These are phyloP conservation scores for Fusarium clavum DNA, from an alignment of 2,329 filamentous ascomycete genomes.

Conservation along the genomic window DNA sequence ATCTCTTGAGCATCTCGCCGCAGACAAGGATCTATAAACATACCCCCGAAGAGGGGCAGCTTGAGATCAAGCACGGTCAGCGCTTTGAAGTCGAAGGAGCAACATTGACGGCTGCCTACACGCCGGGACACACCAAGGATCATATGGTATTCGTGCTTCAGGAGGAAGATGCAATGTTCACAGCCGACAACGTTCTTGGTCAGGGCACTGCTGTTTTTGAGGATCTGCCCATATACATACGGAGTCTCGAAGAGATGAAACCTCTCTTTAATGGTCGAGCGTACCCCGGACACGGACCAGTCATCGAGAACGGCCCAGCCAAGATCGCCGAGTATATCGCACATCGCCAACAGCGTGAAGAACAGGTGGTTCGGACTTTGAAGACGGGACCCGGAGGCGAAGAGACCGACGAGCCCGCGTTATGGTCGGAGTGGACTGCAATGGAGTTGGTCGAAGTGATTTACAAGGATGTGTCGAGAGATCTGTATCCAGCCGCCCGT, in stretches of 20 bases:
- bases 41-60: slow-evolving; percentile 64
- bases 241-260: slow-evolving; percentile 76
- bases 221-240: slow-evolving; percentile 75
- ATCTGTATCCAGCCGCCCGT: slow-evolving; percentile 80
- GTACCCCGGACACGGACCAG: slow-evolving; percentile 89
- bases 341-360: slow-evolving; percentile 83
- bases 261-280: slow-evolving; percentile 73
- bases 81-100: slow-evolving; percentile 68
- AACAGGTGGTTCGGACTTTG: slow-evolving; percentile 77
- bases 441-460: slow-evolving; percentile 91
- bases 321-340: slow-evolving; percentile 86
- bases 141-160: slow-evolving; percentile 83
- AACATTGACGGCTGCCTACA: slow-evolving; percentile 72
- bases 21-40: slow-evolving; percentile 74
- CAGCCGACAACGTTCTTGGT: slow-evolving; percentile 88
- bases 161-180: slow-evolving; percentile 87
- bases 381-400: slow-evolving; percentile 48
- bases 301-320: slow-evolving; percentile 76
- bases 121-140: slow-evolving; percentile 79
- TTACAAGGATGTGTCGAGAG: slow-evolving; percentile 82
- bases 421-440: slow-evolving; percentile 66
- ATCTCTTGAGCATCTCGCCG: slow-evolving; percentile 75
- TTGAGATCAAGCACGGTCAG: slow-evolving; percentile 61
- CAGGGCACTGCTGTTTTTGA: slow-evolving; percentile 90
- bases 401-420: slow-evolving; percentile 42